A percentile compares a stretch with the other conserved stretches of the same genome.
These are phyloP conservation scores for Mucor sp. DNA, from an alignment of 371 early-diverging fungal species.

Conservation along the genomic window DNA sequence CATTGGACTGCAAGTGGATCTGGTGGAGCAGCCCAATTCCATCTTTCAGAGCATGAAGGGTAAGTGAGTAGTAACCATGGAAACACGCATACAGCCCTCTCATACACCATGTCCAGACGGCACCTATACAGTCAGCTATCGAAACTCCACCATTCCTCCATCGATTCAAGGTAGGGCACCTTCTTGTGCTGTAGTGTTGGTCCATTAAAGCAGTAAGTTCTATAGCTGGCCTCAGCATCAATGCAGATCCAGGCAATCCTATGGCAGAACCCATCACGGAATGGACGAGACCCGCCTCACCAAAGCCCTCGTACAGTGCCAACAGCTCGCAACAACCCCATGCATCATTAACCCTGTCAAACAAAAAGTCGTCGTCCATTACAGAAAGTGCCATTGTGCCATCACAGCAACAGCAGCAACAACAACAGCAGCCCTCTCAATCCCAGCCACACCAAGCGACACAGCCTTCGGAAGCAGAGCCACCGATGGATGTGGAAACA, in stretches of 20 bases:
- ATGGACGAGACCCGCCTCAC: conserved; percentile 23
- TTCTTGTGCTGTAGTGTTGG: too few species aligned
- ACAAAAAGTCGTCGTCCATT: not conserved
- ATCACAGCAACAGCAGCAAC: not conserved
- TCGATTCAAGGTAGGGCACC: conserved; percentile 17
- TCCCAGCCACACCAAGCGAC: not conserved
- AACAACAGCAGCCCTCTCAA: not conserved
- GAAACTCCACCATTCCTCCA: conserved; percentile 37
- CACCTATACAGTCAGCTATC: conserved; percentile 53
- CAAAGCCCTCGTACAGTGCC: conserved; percentile 5
- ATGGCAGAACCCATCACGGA: conserved; percentile 14
- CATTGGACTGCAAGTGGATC: conserved; percentile 68
- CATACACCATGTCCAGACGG: conserved; percentile 28
- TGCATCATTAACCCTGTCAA: not conserved
- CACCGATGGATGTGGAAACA: conserved; percentile 27
- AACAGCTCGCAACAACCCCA: not conserved
- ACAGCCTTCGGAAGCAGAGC: conserved; percentile 10
- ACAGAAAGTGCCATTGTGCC: too few species aligned
- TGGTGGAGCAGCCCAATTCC: conserved; percentile 65
- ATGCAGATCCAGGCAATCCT: not conserved
- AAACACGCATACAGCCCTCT: not conserved
- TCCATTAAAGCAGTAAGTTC: not conserved
- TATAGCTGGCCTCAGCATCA: not conserved
- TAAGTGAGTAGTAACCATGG: not conserved
- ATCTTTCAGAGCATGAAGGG: conserved; percentile 56